Evolutionary conservation across 768 basidiomycete species (phyloP), one percentile per base, ranked within the genome.

Genomic region (Suillus brevipes): DNA sequence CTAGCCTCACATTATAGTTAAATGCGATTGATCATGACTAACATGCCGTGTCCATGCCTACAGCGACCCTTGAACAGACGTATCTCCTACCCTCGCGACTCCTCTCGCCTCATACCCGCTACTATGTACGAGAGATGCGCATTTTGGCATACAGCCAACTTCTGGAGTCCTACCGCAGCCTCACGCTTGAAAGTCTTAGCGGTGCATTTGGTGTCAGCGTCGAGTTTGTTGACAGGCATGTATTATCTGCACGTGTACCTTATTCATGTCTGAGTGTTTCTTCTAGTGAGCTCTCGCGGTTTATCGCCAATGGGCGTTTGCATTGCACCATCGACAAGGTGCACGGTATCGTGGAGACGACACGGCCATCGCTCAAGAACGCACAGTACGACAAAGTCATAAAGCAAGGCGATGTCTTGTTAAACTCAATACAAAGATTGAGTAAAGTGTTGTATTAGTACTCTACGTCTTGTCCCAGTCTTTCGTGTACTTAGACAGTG

Each of bases 51-150:
- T 23, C 43, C 61, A 47, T 37, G 14, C 58, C 60, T 55, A 65
- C 70, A 94, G 95, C 95, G 20, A 89, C 89, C 16, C 89, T 98
- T 63, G 96, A 98, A 77, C 89, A 95, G 77, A 86, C 85, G 1
- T 87, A 91, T 72, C 89, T 99, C 67, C 78, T 94, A n/a, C 90
- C 95, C 14, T 95, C 92, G 3, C 91, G 93, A 49, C 79, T 95
- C 65, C 85, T 99, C 56, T 84, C 89, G 2, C 91, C 90, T 0
- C 97, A 99, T 75, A 84, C 94, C 0, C 87, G 92, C 9, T 97
- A 83, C 80, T 98, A 97, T 75, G 84, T 95, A 37, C 90, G 97
- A 64, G 97, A 98, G 77, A 95, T 98, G 93, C 89, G 97, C 40
- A 95, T 99, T 68, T 87, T 91, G 23, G 95, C 96, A 1, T 99